Evolutionary conservation across 2,329 filamentous ascomycete genomes (phyloP), one percentile per base, ranked within the genome.

Genomic region (Verticillium tricorpus): DNA sequence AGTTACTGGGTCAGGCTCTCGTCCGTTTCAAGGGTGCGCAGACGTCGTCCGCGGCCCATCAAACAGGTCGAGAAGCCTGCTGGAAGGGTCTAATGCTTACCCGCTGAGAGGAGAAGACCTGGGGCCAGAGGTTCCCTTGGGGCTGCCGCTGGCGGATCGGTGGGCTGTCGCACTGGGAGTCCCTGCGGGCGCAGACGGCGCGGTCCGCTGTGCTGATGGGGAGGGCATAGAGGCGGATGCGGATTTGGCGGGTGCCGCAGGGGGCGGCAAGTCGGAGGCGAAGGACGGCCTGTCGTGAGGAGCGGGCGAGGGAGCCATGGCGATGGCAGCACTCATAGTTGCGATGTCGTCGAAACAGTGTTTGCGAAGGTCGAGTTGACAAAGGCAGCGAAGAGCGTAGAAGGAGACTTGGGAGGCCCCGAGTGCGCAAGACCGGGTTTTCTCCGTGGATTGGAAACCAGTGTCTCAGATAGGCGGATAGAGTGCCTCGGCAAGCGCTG

Each of bases 221-320:
- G 82, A 80, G 59, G 73, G 57, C 71, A 50, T 66, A 60, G 67
- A 65, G 60, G 73, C 69, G 60, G 74, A 68, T 64, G 68, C 68
- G 56, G 76, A 69, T 56, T 74, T 69, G 45, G 76, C 70, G 56
- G 70, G 66, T 56, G 68, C 64, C 3, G 62, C 45, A 15, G 61
- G 61, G 40, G 60, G 55, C 15, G 70, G 76, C 65, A 81, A 74
- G 67, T 83, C 83, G 66, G 81, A 79, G 70, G 81, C 76, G 68
- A 83, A 85, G n/a, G 81, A 79, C 63, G 84, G 78, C 73, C 85
- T 80, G 73, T 89, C 86, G 74, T 88, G 85, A 67, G 85, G 86
- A 76, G 85, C 86, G 71, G 86, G 86, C 73, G 86, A 88, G 67
- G 86, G 85, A 72, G 84, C 86, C 86, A 89, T 88, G 70, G 86